phyloP scores from a whole-genome alignment of 768 basidiomycete species.

The Mycena floridula region DNA sequence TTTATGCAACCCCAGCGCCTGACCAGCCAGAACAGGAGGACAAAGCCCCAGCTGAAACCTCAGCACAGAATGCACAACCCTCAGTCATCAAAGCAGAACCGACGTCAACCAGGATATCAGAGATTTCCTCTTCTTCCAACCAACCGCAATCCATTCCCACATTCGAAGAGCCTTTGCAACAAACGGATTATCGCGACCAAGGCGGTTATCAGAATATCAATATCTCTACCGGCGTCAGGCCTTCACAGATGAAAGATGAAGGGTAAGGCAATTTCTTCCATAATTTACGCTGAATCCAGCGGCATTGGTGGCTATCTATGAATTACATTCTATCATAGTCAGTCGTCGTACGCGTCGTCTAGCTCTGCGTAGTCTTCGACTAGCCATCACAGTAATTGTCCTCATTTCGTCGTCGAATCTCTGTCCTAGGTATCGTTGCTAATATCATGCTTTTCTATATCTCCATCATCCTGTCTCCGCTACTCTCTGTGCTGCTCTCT shows the following conservation, averaged over 20 bases:
- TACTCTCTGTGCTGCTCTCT: background rate
- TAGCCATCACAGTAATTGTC: conserved; percentile 69
- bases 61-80: too few relatives aligned
- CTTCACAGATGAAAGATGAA: conserved; percentile 95
- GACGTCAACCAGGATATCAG: too few relatives aligned
- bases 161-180: conserved; percentile 56
- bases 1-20: too few relatives aligned
- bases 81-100: too few relatives aligned
- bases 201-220: conserved; percentile 26
- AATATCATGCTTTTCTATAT: conserved; percentile 51
- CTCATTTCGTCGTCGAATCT: conserved; percentile 46
- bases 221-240: conserved; percentile 66
- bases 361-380: conserved; percentile 42
- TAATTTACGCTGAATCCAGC: background rate
- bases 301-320: background rate
- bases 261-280: conserved; percentile 61
- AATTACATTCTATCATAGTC: background rate
- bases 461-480: conserved; percentile 12
- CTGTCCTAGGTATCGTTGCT: conserved; percentile 74
- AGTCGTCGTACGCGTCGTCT: background rate
- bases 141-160: conserved; percentile 67
- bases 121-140: too few relatives aligned
- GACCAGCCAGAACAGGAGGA: too few relatives aligned
- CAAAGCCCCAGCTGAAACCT: too few relatives aligned
- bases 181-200: conserved; percentile 42